phyloP scores from a whole-genome alignment of 2,329 filamentous ascomycete genomes.

The Daldinia eschscholtzii region DNA sequence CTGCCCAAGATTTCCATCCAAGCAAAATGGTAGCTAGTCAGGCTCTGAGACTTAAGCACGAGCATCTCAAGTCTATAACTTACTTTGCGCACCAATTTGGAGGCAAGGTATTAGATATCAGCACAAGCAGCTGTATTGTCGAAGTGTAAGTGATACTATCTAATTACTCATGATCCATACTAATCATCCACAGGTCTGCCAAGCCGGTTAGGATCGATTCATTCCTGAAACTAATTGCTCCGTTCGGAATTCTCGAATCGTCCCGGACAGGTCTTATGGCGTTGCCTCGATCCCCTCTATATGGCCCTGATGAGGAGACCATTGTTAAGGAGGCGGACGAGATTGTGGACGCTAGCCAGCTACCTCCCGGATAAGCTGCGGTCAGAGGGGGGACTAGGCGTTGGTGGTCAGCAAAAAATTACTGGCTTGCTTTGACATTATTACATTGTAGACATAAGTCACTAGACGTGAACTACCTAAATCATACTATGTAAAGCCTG shows the following conservation, averaged over 20 bases:
- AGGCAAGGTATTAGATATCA: conserved; percentile 97
- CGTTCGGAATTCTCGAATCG: conserved; percentile 96
- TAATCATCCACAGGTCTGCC: conserved; percentile 73
- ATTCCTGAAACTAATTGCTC: conserved; percentile 94
- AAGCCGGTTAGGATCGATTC: conserved; percentile 95
- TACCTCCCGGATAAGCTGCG: conserved; percentile 82
- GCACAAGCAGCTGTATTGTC: conserved; percentile 98
- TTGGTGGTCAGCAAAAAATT: conserved; percentile 36
- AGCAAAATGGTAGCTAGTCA: conserved; percentile 87
- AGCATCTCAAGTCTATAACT: conserved; percentile 96
- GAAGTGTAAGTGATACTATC: conserved; percentile 79
- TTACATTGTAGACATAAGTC: conserved; percentile 40
- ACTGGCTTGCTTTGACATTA: conserved; percentile 37
- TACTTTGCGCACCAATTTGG: conserved; percentile 98
- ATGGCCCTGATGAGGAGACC: conserved; percentile 74
- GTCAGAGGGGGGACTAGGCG: conserved; percentile 26
- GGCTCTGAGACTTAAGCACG: conserved; percentile 94
- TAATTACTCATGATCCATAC: conserved; percentile 10
- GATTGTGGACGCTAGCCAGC: conserved; percentile 91
- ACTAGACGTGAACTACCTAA: conserved; percentile 42
- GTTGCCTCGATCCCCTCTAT: conserved; percentile 89
- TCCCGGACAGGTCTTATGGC: conserved; percentile 97
- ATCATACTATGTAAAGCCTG: conserved; percentile 18
- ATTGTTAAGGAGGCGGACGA: conserved; percentile 89
- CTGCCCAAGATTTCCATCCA: conserved; percentile 84